Base-by-base conservation (phyloP, 306 rosid species). In the Carpinus fangiana region DNA sequence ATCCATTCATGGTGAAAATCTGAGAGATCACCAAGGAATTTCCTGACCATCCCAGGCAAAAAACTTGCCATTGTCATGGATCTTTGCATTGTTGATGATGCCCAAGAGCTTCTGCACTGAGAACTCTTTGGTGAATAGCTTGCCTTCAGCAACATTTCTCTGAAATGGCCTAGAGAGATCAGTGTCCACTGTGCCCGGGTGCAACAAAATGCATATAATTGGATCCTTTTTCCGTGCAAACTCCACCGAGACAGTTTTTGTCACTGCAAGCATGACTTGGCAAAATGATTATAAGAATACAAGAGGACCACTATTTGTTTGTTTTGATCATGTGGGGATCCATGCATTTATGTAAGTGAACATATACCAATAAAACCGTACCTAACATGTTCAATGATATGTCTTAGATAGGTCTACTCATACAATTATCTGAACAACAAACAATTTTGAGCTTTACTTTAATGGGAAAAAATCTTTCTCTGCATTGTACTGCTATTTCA, bases 1-100 rank as follows among this genome's bases (percentile, higher is more conserved):
- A 16, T 8, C 21, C 8, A 47, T 12, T 0, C 34, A 9, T 21
- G 11, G 47, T 70, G 34, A 12, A 23, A 23, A 47, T 5, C 18
- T 26, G 57, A 70, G 41, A 48, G 56, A 70, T 70, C 74, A 94
- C 98, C 98, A 94, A 78, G 98, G 95, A 83, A 94, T 92, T 88
- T 94, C 97, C 86, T 88, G 97, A 73, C 97, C 97, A 79, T 92
- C 98, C 97, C 98, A 94, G 53, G 97, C 97, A 77, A 90, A 92
- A 80, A 94, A 94, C 84, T 87, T 94, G 76, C 98, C 98, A 70
- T 92, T 94, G 78, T 94, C 97, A 4, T 86, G 79, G 43, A 73
- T 82, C 82, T 90, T 92, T 55, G 87, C 91, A 59, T 74, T 83
- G 79, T 88, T 70, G 69, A 94, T 92, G 77, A 92, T 90, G 82